These are phyloP conservation scores for Dillenia suffruticosa DNA, from an alignment of 164 flowering plant genomes.

Conservation along the genomic window DNA sequence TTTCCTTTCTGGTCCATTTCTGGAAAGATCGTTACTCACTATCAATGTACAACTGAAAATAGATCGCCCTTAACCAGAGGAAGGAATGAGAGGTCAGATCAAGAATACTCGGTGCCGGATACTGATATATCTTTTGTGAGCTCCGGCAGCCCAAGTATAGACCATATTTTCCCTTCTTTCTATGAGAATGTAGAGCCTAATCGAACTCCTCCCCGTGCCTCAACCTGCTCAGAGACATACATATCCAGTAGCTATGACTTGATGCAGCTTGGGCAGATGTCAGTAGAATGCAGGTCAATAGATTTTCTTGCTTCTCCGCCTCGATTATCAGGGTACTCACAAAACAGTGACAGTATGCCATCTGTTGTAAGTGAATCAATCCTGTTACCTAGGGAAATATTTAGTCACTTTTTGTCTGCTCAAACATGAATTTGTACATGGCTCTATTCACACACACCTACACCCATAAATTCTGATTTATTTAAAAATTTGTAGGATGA, in stretches of 20 bases:
- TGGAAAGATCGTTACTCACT: no score
- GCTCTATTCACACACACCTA: conserved; percentile 5
- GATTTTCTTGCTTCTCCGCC: conserved; percentile 16
- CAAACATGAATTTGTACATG: conserved; percentile 1
- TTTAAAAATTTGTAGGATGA: conserved; percentile 38
- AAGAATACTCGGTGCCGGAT: conserved; percentile 35
- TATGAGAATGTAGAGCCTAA: conserved; percentile 36
- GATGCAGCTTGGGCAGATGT: conserved; percentile 17
- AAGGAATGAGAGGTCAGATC: conserved; percentile 15
- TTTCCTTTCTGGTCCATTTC: no score
- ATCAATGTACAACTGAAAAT: conserved; percentile 5
- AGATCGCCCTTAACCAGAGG: conserved; percentile 35
- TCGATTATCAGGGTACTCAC: conserved; percentile 16
- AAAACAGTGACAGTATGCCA: no score
- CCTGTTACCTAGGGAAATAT: not conserved
- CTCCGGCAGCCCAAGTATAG: conserved; percentile 61
- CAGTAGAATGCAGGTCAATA: conserved; percentile 9
- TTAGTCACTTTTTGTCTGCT: not conserved
- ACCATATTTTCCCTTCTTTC: conserved; percentile 31
- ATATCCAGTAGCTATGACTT: conserved; percentile 35
- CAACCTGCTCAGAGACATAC: conserved; percentile 32
- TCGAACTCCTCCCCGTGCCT: conserved; percentile 24
- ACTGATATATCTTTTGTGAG: conserved; percentile 63
- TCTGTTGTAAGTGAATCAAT: conserved; percentile 5
- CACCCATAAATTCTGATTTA: not conserved